Conservation (phyloP, 805 yeast genomes). For the Starmerella khaoyaiensis region DNA sequence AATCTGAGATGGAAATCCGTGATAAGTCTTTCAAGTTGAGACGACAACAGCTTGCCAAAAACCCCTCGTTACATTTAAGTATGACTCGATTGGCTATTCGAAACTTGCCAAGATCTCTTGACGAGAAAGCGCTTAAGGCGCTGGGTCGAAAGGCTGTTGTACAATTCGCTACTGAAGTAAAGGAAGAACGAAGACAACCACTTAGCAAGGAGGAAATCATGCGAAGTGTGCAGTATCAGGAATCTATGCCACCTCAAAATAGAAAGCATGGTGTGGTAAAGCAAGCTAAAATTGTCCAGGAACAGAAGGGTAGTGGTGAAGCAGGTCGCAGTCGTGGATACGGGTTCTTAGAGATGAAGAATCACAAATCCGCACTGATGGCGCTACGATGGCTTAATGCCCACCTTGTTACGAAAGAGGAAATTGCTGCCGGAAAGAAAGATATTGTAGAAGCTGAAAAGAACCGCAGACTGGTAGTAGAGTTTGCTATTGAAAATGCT, state of each 20-base stretch:
- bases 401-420: slow-evolving; percentile 63
- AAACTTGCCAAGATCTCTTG: slow-evolving; percentile 87
- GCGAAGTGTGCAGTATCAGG: slow-evolving; percentile 63
- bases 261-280: slow-evolving; percentile 81
- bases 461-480: slow-evolving; percentile 71
- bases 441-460: slow-evolving; percentile 24
- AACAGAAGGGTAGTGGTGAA: slow-evolving; percentile 77
- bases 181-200: slow-evolving; percentile 60
- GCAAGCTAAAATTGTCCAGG: slow-evolving; percentile 87
- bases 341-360: slow-evolving; percentile 86
- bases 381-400: slow-evolving; percentile 95
- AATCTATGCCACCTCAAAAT: slow-evolving; percentile 39
- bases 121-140: slow-evolving; percentile 74
- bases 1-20: slow-evolving; percentile 70
- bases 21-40: slow-evolving; percentile 77
- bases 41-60: slow-evolving; percentile 78
- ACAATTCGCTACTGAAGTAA: slow-evolving; percentile 82
- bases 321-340: slow-evolving; percentile 91
- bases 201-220: slow-evolving; percentile 76
- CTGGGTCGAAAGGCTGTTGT: slow-evolving; percentile 91
- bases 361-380: slow-evolving; percentile 87
- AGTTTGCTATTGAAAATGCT: slow-evolving; percentile 92
- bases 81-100: slow-evolving; percentile 89
- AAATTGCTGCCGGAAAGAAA: slow-evolving; percentile 33
- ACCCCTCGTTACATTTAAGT: slow-evolving; percentile 85